Evolutionary conservation across 495 filamentous ascomycete species (phyloP), one percentile per base, ranked within the genome.

Genomic region (Trichoderma orchidacearum): DNA sequence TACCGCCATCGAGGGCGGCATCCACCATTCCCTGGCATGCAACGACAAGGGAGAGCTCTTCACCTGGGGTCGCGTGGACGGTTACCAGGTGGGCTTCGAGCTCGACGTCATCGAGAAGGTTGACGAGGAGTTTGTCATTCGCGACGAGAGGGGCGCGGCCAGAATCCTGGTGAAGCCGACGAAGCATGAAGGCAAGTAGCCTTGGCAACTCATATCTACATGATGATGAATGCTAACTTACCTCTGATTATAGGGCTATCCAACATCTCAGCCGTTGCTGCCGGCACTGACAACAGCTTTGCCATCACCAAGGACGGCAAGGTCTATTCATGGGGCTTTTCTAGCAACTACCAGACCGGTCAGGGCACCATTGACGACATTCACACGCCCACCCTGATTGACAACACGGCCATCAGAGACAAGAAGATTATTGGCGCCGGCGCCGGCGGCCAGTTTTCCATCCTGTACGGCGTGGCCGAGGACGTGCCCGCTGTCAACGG

Each of bases 271-370:
- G 32, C 35, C n/a, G 81, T 77, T 9, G 68, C 75, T 17, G 70
- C 73, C 17, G 81, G 79, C 3, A 74, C 74, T 1, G 81, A 86
- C 56, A 81, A 84, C 61, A 77, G 70, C 58, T 71, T 89, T 53
- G 82, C 76, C 11, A 69, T 89, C 58, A 77, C 77, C 51, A 67
- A 60, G 21, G 73, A 78, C 2, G 85, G 86, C 11, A 71, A 74
- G 45, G 84, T 82, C 5, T 87, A 80, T 65, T 75, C 75, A 31
- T 89, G 85, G 85, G 86, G 86, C 1, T 87, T 87, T 70, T 80
- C 74, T 23, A 71, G 67, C 41, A 80, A 77, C 58, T 85, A 82
- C 63, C 84, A 87, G 68, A 83, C 82, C n/a, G 85, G 85, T 5
- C 78, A 75, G 53, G 81, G 80, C 9, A 77, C 73, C 4, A 70